Conservation (phyloP, 202 grass and related monocot genomes). For the Brachypodium distachyon region DNA sequence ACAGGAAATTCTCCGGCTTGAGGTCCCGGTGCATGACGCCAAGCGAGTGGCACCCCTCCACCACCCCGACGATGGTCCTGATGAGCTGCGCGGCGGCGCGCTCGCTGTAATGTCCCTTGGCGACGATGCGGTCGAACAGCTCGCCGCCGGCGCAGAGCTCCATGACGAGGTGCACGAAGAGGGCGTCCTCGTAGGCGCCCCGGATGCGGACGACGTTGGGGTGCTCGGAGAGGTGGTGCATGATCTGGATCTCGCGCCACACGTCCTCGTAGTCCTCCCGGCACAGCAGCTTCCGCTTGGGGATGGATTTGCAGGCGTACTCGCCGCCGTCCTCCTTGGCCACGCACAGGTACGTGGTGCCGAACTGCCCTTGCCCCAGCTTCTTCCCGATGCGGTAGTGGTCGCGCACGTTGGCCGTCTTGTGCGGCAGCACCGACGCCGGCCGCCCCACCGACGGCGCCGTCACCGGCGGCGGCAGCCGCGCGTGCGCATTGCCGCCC, state of each 20-base stretch:
- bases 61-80: slow-evolving; percentile 47
- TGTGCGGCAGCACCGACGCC: slow-evolving; percentile 76
- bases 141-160: slow-evolving; percentile 69
- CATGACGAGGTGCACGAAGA: slow-evolving; percentile 73
- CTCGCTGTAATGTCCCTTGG: slow-evolving; percentile 68
- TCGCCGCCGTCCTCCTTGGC: slow-evolving; percentile 53
- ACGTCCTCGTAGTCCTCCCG: slow-evolving; percentile 93
- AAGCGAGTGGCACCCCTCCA: slow-evolving; percentile 70
- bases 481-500: slow-evolving; percentile 10
- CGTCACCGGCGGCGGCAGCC: slow-evolving; percentile 32
- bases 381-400: slow-evolving; percentile 95
- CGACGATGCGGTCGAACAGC: slow-evolving; percentile 69
- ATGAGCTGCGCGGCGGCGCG: slow-evolving; percentile 59
- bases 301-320: slow-evolving; percentile 96
- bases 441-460: slow-evolving; percentile 34
- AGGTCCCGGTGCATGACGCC: slow-evolving; percentile 76
- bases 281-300: slow-evolving; percentile 94
- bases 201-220: slow-evolving; percentile 59
- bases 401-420: slow-evolving; percentile 79
- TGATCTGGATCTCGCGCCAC: slow-evolving; percentile 99
- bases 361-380: slow-evolving; percentile 94
- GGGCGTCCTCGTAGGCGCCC: slow-evolving; percentile 55
- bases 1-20: slow-evolving; percentile 78
- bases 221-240: slow-evolving; percentile 96
- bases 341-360: slow-evolving; percentile 90